phyloP scores from a whole-genome alignment of 1,284 basidiomycete genomes.

The Coriolopsis trogii region DNA sequence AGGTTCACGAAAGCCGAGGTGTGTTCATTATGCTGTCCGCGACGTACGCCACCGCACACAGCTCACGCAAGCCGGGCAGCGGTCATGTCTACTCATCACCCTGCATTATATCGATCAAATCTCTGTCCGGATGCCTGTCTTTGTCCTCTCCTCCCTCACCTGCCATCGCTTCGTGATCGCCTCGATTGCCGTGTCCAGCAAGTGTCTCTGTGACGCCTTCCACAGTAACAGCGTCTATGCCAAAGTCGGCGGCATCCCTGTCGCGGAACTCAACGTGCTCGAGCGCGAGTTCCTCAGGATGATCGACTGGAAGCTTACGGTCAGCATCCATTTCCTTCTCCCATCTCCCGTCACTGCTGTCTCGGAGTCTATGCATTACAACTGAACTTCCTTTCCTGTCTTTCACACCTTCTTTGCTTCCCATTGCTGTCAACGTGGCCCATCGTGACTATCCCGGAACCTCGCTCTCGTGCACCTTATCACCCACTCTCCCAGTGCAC shows the following conservation, averaged over 20 bases:
- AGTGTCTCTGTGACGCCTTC: slow-evolving; percentile 92
- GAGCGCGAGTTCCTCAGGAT: slow-evolving; percentile 90
- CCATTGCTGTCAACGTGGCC: no score
- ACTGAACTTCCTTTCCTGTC: slow-evolving; percentile 15
- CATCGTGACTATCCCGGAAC: background rate
- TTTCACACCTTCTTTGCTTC: slow-evolving; percentile 19
- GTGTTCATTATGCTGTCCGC: slow-evolving; percentile 24
- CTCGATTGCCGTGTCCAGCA: slow-evolving; percentile 84
- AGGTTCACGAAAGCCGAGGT: slow-evolving; percentile 94
- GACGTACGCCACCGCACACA: slow-evolving; percentile 7
- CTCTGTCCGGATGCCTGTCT: slow-evolving; percentile 81
- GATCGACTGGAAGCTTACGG: slow-evolving; percentile 92
- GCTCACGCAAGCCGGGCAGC: slow-evolving; percentile 47
- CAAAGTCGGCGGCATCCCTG: slow-evolving; percentile 90
- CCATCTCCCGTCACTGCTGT: background rate
- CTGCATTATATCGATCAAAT: slow-evolving; percentile 96
- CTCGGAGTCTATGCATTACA: slow-evolving; percentile 4
- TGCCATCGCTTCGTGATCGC: slow-evolving; percentile 96
- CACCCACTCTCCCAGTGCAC: slow-evolving; percentile 62
- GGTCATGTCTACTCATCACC: slow-evolving; percentile 86
- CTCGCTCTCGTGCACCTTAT: background rate
- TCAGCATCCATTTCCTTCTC: slow-evolving; percentile 52
- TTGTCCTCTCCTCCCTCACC: slow-evolving; percentile 92
- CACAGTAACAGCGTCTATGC: slow-evolving; percentile 93
- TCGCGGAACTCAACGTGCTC: slow-evolving; percentile 87